Evolutionary conservation across 1,284 basidiomycete genomes (phyloP).

Genomic region (Pseudozyma hubeiensis): DNA sequence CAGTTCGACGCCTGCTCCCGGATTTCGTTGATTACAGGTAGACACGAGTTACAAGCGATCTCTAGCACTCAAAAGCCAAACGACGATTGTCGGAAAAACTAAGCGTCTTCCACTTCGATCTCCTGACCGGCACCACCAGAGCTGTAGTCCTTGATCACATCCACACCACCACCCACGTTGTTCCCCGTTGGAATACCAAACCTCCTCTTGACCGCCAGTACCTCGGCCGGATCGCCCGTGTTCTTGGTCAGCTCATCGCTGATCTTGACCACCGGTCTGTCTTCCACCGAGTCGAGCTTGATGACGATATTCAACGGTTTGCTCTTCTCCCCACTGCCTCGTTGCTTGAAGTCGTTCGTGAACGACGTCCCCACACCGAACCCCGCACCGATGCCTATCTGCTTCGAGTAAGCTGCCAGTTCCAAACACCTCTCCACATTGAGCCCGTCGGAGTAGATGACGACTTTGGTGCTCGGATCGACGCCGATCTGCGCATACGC

Average conservation of each 20-base stretch:
- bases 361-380: slow-evolving; percentile 64
- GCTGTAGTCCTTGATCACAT: slow-evolving; percentile 3
- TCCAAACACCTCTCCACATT: slow-evolving; percentile 58
- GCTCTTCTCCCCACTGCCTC: slow-evolving; percentile 13
- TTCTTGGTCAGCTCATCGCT: slow-evolving; percentile 68
- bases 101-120: slow-evolving; percentile 38
- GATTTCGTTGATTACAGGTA: slow-evolving; percentile 9
- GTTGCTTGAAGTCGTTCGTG: slow-evolving; percentile 58
- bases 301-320: slow-evolving; percentile 67
- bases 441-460: slow-evolving; percentile 65
- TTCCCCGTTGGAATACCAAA: slow-evolving; percentile 34
- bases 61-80: no score
- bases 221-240: slow-evolving; percentile 61
- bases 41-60: no score
- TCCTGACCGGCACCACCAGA: background rate
- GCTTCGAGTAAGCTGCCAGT: slow-evolving; percentile 44
- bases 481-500: slow-evolving; percentile 57
- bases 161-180: background rate
- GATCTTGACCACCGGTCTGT: slow-evolving; percentile 63
- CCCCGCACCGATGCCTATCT: slow-evolving; percentile 62
- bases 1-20: slow-evolving; percentile 21
- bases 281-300: slow-evolving; percentile 62
- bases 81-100: background rate
- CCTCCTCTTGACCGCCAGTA: slow-evolving; percentile 42
- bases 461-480: slow-evolving; percentile 58